phyloP scores from a whole-genome alignment of 495 filamentous ascomycete genomes.

The Trichocladium antarcticum region DNA sequence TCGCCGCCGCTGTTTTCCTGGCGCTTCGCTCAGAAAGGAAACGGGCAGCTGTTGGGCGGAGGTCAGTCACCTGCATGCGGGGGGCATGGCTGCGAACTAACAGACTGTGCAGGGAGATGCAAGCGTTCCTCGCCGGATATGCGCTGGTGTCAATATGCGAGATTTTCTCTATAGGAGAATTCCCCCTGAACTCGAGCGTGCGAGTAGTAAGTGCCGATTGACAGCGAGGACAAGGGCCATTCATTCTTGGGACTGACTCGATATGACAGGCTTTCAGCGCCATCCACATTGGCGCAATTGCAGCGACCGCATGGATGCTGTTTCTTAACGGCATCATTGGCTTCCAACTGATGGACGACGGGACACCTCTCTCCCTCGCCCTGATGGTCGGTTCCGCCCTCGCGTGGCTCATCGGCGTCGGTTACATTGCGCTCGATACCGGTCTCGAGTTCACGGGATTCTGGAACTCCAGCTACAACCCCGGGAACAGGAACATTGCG shows the following conservation, averaged over 20 bases:
- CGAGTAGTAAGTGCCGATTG: constrained; percentile 51
- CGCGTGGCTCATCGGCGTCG: constrained; percentile 74
- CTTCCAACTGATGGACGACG: constrained; percentile 88
- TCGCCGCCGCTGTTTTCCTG: constrained; percentile 52
- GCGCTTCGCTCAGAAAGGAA: constrained; percentile 80
- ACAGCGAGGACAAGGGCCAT: too few species aligned
- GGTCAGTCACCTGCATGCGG: constrained; percentile 41
- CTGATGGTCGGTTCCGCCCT: constrained; percentile 59
- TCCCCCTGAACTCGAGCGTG: constrained; percentile 58
- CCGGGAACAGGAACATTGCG: constrained; percentile 61
- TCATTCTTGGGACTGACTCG: too few species aligned
- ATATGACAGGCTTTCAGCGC: constrained; percentile 67
- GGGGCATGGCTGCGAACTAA: constrained; percentile 15
- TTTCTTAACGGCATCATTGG: constrained; percentile 88
- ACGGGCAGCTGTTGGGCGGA: constrained; percentile 84
- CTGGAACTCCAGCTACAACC: constrained; percentile 48
- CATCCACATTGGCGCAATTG: constrained; percentile 83
- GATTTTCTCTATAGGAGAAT: constrained; percentile 87
- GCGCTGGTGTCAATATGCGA: constrained; percentile 88
- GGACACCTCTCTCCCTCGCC: constrained; percentile 70
- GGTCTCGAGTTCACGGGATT: constrained; percentile 74
- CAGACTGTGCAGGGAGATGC: constrained; percentile 65
- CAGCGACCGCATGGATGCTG: constrained; percentile 80
- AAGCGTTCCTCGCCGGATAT: constrained; percentile 80
- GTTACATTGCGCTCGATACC: constrained; percentile 92